Evolutionary conservation across 257 asterid species (phyloP).

Genomic region (Lavandula angustifolia): DNA sequence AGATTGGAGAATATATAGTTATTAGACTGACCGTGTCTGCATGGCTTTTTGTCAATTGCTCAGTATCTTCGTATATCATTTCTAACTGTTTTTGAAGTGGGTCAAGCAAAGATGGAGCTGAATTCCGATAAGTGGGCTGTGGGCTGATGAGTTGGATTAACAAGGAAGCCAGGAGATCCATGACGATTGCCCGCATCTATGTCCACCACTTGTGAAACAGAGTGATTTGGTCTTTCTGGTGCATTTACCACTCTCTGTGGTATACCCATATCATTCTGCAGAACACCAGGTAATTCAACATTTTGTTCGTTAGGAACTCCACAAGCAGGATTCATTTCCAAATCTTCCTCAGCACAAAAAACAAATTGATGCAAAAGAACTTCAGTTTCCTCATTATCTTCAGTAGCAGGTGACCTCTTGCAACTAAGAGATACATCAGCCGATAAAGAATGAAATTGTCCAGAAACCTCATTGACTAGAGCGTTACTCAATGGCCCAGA

Average conservation of each 20-base stretch:
- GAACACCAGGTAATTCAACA: conserved; percentile 23
- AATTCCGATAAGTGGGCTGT: conserved; percentile 20
- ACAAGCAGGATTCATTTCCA: conserved; percentile 27
- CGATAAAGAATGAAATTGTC: too few relatives aligned
- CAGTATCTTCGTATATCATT: conserved; percentile 46
- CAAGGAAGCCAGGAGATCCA: conserved; percentile 25
- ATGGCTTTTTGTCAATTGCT: conserved; percentile 41
- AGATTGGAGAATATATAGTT: too few relatives aligned
- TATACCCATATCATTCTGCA: conserved; percentile 19
- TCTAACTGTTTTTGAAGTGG: conserved; percentile 56
- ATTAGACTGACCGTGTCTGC: conserved; percentile 50
- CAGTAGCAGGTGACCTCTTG: conserved; percentile 33
- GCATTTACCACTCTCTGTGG: conserved; percentile 10
- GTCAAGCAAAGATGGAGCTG: conserved; percentile 28
- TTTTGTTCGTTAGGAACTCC: conserved; percentile 25
- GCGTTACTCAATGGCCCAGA: conserved; percentile 30
- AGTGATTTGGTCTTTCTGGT: conserved; percentile 36
- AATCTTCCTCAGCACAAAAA: conserved; percentile 35
- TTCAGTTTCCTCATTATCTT: conserved; percentile 33
- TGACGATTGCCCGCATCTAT: conserved; percentile 30
- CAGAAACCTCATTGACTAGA: too few relatives aligned
- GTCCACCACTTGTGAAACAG: conserved; percentile 32
- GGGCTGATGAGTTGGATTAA: conserved; percentile 38
- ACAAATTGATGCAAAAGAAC: conserved; percentile 33
- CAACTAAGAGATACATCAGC: conserved; percentile 33